Evolutionary conservation across 2,329 filamentous ascomycete species (phyloP).

Genomic region (Ambrosiella cleistominuta): DNA sequence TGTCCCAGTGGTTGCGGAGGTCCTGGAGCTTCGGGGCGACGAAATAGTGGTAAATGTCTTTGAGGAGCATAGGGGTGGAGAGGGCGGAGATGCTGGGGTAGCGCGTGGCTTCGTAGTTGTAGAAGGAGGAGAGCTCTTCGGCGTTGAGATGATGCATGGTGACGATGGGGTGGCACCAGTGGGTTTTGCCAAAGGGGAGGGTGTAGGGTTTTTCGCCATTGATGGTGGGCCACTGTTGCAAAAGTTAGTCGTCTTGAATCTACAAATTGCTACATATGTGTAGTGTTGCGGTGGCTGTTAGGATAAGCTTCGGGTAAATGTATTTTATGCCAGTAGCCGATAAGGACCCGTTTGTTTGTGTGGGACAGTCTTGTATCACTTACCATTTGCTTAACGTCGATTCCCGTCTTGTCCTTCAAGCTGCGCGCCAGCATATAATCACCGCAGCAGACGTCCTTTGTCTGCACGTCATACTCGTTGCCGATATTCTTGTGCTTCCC

Average conservation of each 20-base stretch:
- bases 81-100: conserved; percentile 18
- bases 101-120: conserved; percentile 29
- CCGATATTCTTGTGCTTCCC: conserved; percentile 26
- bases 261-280: neutral
- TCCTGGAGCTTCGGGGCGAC: conserved; percentile 24
- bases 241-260: neutral
- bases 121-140: conserved; percentile 32
- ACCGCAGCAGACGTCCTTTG: conserved; percentile 30
- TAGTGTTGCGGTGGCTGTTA: neutral
- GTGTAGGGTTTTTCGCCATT: conserved; percentile 38
- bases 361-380: conserved; percentile 15
- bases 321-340: neutral
- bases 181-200: conserved; percentile 27
- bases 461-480: conserved; percentile 27
- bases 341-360: too few relatives aligned
- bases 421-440: conserved; percentile 32
- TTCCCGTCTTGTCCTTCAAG: conserved; percentile 26
- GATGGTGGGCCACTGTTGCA: conserved; percentile 31
- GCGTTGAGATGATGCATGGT: conserved; percentile 38
- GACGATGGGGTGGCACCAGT: conserved; percentile 38
- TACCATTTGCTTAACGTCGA: conserved; percentile 26
- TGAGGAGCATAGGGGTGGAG: conserved; percentile 22
- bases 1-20: conserved; percentile 34
- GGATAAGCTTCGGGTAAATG: neutral
- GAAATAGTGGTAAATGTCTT: conserved; percentile 31